These are phyloP conservation scores for Aspergillus sp. DNA, from an alignment of 2,329 filamentous ascomycete species.

Conservation along the genomic window DNA sequence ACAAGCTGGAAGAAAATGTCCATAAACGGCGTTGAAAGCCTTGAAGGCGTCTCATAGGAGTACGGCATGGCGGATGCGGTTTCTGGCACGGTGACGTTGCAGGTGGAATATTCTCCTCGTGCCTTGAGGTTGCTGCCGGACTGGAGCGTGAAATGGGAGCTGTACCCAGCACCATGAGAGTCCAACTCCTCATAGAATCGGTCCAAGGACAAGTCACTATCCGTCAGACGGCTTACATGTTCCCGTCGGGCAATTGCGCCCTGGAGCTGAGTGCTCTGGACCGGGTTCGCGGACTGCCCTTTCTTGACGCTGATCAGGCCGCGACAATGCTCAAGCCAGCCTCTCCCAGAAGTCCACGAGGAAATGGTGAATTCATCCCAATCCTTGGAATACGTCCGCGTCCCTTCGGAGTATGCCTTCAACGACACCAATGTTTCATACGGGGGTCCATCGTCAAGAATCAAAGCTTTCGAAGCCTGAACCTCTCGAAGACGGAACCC, in stretches of 20 bases:
- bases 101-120: no score
- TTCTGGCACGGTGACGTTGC: neutral
- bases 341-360: neutral
- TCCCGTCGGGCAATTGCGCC: neutral
- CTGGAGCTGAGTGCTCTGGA: neutral
- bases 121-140: neutral
- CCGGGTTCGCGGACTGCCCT: neutral
- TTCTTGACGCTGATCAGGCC: neutral
- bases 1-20: neutral
- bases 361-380: slow-evolving; percentile 2
- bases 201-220: neutral
- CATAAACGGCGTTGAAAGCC: neutral
- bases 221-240: neutral
- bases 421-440: neutral
- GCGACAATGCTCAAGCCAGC: slow-evolving; percentile 2
- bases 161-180: slow-evolving; percentile 1
- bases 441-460: neutral
- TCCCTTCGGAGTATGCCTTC: neutral
- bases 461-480: neutral
- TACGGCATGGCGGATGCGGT: neutral
- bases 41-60: neutral
- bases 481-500: neutral
- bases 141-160: neutral
- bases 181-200: neutral
- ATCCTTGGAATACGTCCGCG: neutral